These are phyloP conservation scores for Ambrosia hybrid DNA, from an alignment of 140 eudicot genomes.

Conservation along the genomic window DNA sequence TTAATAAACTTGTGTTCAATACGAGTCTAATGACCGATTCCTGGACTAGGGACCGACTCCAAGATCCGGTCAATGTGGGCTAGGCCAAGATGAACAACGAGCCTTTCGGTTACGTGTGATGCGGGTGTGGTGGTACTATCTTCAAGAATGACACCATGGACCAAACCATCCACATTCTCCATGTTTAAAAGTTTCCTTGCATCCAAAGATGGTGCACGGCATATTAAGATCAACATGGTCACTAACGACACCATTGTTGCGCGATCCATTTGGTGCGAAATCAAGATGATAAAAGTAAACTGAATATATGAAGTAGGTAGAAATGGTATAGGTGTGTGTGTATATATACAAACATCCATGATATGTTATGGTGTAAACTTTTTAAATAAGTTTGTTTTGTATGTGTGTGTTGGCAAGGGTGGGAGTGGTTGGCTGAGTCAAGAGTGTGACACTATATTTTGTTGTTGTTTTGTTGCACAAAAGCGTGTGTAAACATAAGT, in stretches of 20 bases:
- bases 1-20: not conserved
- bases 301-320: conserved; percentile 16
- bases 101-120: conserved; percentile 27
- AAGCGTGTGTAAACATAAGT: conserved; percentile 5
- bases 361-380: no score
- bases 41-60: conserved; percentile 51
- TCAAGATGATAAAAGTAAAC: not conserved
- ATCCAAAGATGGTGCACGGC: conserved; percentile 25
- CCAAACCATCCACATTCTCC: conserved; percentile 25
- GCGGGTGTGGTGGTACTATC: conserved; percentile 12
- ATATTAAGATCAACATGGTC: conserved; percentile 23
- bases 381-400: not conserved
- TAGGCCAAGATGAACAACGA: not conserved
- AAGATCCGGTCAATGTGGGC: conserved; percentile 29
- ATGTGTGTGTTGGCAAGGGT: conserved; percentile 14
- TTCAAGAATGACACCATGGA: conserved; percentile 17
- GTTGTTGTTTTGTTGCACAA: conserved; percentile 26
- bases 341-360: not conserved
- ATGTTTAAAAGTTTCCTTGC: conserved; percentile 33
- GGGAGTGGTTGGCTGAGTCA: conserved; percentile 24
- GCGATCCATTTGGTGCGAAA: conserved; percentile 29
- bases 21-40: conserved; percentile 36
- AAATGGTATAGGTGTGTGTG: no score
- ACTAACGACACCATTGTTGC: not conserved
- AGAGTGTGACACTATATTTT: conserved; percentile 2